Evolutionary conservation across 2,329 filamentous ascomycete genomes (phyloP), one percentile per base, ranked within the genome.

Genomic region (Penicillium sp.): DNA sequence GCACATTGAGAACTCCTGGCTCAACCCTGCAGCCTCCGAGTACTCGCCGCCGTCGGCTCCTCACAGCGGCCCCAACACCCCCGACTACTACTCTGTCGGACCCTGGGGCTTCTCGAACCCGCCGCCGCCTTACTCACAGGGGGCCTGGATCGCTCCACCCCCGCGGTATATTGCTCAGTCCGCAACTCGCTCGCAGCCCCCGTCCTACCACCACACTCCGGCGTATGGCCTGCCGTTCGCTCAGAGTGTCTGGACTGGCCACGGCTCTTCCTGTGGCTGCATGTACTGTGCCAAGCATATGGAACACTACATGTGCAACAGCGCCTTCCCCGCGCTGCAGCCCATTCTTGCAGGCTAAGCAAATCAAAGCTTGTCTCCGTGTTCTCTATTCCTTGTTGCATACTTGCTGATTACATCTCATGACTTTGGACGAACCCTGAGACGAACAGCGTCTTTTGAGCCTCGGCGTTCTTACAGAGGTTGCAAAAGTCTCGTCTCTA

Each of bases 21-120:
- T 83, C 72, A 76, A 81, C 72, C 76, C 79, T 49, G 75, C 79
- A 62, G 76, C 79, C 53, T 82, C 79, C 50, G 82, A 85, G 70
- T 84, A 84, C 72, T 81, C 81, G 51, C 75, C 81, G n/a, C 81
- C 82, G 54, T 82, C 82, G 58, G 79, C 81, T 58, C 78, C 79
- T 24, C 81, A 83, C 71, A 81, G 78, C 64, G 78, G 81, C 24
- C 80, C 80, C 22, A 80, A 77, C 56, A 82, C 80, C 7, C 80
- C 80, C 5, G 79, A 81, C 64, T 82, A 82, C 66, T 82, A 80
- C 67, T 71, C 76, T n/a, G 73, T 75, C 55, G 74, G 75, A 45
- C 69, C 79, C 4, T 82, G 80, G 80, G 72, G 73, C 6, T 81
- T 80, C 65, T 70, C 73, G 6, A 79, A 80, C 66, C 73, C 77